Percentiles rank a stretch among this genome's conserved stretches.
Evolutionary conservation across 495 filamentous ascomycete species (phyloP).

Genomic region (Aspergillus olivimuriae): DNA sequence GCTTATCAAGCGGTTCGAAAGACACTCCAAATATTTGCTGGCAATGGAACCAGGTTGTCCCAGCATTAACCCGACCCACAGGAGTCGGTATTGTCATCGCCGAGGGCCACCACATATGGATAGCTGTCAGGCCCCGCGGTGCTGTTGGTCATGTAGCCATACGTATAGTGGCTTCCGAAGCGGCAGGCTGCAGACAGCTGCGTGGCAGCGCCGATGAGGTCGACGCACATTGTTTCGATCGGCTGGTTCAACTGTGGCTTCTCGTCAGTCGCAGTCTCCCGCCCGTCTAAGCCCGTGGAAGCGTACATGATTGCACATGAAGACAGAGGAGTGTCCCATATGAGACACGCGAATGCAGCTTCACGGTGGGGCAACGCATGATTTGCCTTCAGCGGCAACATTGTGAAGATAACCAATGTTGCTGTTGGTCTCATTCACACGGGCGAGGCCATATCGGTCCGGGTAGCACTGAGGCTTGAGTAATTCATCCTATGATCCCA

Average conservation of each 20-base stretch:
- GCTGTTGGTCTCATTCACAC: background rate
- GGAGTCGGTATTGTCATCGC: background rate
- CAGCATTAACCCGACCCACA: no score
- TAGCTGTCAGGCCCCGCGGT: background rate
- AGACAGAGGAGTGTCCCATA: background rate
- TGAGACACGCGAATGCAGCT: background rate
- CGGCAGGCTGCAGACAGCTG: background rate
- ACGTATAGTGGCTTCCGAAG: constrained; percentile 1
- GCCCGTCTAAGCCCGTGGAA: background rate
- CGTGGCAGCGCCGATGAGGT: constrained; percentile 1
- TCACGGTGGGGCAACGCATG: background rate
- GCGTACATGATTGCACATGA: background rate
- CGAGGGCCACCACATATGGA: constrained; percentile 1
- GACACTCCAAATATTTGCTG: no score
- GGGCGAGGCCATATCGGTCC: background rate
- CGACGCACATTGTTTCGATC: background rate
- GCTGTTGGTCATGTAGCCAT: constrained; percentile 1
- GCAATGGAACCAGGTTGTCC: no score
- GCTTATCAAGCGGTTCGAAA: no score
- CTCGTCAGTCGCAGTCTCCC: background rate
- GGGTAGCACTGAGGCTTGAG: background rate
- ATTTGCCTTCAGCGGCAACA: background rate
- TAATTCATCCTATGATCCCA: background rate
- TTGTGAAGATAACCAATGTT: background rate
- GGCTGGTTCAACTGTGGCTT: background rate